phyloP scores from a whole-genome alignment of 441 rosid genomes.

The Mallotus japonicus region DNA sequence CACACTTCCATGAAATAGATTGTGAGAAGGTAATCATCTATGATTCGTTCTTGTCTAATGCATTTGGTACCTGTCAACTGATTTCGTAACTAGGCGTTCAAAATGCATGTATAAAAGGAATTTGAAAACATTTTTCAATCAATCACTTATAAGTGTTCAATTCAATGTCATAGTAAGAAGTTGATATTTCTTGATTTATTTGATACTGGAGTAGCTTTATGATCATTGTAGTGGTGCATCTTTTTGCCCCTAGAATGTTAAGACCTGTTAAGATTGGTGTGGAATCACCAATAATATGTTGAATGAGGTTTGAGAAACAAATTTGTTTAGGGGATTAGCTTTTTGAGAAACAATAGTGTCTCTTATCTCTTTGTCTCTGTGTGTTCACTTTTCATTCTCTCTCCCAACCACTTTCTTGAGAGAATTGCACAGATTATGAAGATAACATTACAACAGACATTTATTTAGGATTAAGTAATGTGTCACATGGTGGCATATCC shows the following conservation, averaged over 20 bases:
- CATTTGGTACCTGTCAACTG: background rate
- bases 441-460: background rate
- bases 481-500: background rate
- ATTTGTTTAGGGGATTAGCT: no score
- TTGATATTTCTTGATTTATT: background rate
- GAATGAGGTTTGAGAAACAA: no score
- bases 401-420: no score
- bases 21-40: slow-evolving; percentile 47
- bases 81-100: background rate
- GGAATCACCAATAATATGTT: no score
- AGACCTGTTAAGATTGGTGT: no score
- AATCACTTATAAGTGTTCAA: background rate
- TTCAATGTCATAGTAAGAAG: background rate
- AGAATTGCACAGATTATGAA: background rate
- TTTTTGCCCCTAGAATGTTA: no score
- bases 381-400: background rate
- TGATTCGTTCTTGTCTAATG: background rate
- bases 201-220: background rate
- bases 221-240: background rate
- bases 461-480: background rate
- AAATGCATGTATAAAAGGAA: background rate
- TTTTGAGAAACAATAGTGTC: no score
- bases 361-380: no score
- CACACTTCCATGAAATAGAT: slow-evolving; percentile 69
- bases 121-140: background rate